Base-by-base conservation (phyloP, 257 asterid species). In the Solanum peruvianum region DNA sequence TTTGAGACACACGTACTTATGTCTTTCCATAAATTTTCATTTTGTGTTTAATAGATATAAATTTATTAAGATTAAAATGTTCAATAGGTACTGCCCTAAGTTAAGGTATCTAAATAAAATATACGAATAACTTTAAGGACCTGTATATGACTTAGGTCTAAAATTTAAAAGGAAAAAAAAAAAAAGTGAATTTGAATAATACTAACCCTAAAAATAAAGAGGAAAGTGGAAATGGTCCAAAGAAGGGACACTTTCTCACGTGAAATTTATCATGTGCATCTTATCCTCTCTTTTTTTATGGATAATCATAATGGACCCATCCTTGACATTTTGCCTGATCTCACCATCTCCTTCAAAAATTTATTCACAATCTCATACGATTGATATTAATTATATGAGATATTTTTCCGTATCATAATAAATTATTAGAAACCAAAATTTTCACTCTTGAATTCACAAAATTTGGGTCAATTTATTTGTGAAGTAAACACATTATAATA, bases 321-420 rank as follows among this genome's bases (percentile, higher is more conserved):
- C 87, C 75, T 89, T 88, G 80, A 87, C 31, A 69, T 14, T 84
- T 75, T 21, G 88, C 87, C 87, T 82, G 11, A 82, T 64, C 86
- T 89, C 92, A 86, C 37, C 76, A 69, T 75, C 78, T 67, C 82
- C 29, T 72, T 35, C 9, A 27, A 71, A 71, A 69, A 25, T 27
- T 16, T 27, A 29, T 14, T 29, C 16, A 4, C 2, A 27, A 3
- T 12, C 23, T 25, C 21, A 6, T 6, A 16, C 23, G 1, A 52
- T 9, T 52, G 62, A 16, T 0, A 52, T 6, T 52, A 16, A 52
- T 52, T 52, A 6, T 27, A 27, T 27, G 27, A 27, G 27, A 27
- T 27, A 27, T 27, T 33, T 33, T 18, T 33, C 4, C 2, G 3
- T 16, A 3, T 33, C 12, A 1, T 70, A 70, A 15, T 49, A 49